Base-by-base conservation (phyloP, 352 stramenopile species). In the Albugo candida region DNA sequence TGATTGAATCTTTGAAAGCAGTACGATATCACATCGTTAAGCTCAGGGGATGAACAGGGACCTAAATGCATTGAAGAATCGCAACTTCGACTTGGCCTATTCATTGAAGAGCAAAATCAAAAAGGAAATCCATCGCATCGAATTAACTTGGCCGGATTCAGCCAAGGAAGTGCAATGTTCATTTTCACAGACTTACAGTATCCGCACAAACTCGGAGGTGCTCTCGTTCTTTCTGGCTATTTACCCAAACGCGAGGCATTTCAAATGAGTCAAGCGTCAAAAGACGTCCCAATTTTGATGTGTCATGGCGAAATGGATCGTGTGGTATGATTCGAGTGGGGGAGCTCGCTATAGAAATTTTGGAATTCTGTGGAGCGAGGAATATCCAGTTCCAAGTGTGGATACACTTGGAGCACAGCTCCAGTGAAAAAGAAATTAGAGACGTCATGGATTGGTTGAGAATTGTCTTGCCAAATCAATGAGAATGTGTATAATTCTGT, bases 111-210 rank as follows among this genome's bases (percentile, higher is more conserved):
- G 40, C 64, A 86, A 54, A 65, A 72, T 35, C 57, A 50, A 13
- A 57, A 24, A 17, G 75, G 75, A 21, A 82, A 97, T 20, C 76
- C 84, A 0, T 76, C 85, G 52, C 80, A 64, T 42, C 83, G 83
- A 17, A 95, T 97, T 52, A 78, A 97, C 5, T 60, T 98, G 31
- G 87, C 78, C 13, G 93, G 93, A 21, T 98, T 98, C 61, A 93
- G 69, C 49, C 92, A 97, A 55, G 93, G 93, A 18, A 91, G 77
- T 2, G 87, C 89, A 10, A 54, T 97, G 47, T 86, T 70, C 41
- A 61, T 97, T 0, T 84, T 79, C 53, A 87, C 70, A n/a, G 71
- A 67, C 6, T 87, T 65, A 53, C 73, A 86, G 53, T 67, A 68
- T 13, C 65, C 68, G 42, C 55, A 57, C 18, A 60, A 64, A 18